These are phyloP conservation scores for Westerdykella aurantiaca DNA, from an alignment of 2,329 filamentous ascomycete genomes.

Conservation along the genomic window DNA sequence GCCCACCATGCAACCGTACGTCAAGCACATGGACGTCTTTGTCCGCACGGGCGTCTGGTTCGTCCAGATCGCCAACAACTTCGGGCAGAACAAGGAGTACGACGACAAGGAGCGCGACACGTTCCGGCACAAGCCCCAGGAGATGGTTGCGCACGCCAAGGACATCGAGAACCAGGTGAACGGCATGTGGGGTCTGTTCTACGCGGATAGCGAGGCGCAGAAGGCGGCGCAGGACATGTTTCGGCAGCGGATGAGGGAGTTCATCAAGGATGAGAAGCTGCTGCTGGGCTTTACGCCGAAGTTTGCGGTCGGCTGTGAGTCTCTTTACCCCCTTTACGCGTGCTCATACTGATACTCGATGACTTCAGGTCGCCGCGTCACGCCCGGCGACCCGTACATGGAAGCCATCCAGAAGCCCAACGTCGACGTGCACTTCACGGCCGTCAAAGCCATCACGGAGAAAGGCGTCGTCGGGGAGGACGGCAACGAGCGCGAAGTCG, in stretches of 20 bases:
- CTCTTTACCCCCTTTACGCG: neutral
- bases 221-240: constrained; percentile 36
- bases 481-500: constrained; percentile 38
- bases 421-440: constrained; percentile 48
- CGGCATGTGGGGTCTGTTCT: constrained; percentile 44
- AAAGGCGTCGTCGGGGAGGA: constrained; percentile 43
- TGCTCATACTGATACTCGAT: neutral
- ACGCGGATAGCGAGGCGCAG: constrained; percentile 40
- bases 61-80: constrained; percentile 44
- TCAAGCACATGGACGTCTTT: constrained; percentile 44
- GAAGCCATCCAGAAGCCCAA: constrained; percentile 46
- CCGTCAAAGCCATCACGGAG: constrained; percentile 42
- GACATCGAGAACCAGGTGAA: constrained; percentile 46
- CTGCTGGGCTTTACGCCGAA: constrained; percentile 45
- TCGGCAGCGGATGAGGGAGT: constrained; percentile 43
- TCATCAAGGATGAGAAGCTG: constrained; percentile 48
- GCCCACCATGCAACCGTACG: constrained; percentile 43
- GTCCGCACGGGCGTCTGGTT: constrained; percentile 45
- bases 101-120: constrained; percentile 38
- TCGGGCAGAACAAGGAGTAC: constrained; percentile 43
- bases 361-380: constrained; percentile 37
- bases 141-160: constrained; percentile 42
- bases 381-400: constrained; percentile 49
- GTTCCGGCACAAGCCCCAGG: constrained; percentile 40
- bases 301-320: constrained; percentile 41